phyloP scores from a whole-genome alignment of 345 rosid species.

The Cochlearia excelsa region DNA sequence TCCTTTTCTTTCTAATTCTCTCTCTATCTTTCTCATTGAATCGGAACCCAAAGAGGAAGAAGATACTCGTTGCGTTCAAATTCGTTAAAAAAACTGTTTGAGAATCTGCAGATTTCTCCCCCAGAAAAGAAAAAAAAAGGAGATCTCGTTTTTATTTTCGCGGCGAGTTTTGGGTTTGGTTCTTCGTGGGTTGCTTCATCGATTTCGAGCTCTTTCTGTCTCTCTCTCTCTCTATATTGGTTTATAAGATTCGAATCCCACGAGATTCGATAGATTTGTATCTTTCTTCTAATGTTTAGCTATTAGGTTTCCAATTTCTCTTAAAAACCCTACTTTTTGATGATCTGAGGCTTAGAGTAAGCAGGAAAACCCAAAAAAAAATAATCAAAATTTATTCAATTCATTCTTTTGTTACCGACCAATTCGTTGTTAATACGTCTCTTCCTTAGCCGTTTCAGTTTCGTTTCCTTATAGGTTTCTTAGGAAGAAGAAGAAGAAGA shows the following conservation, averaged over 20 bases:
- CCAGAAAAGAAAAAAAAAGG: background rate
- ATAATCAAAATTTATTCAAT: constrained; percentile 4
- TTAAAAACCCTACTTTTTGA: constrained; percentile 37
- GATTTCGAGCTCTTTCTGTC: background rate
- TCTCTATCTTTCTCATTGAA: constrained; percentile 3
- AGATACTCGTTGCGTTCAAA: constrained; percentile 1
- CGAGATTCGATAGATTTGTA: background rate
- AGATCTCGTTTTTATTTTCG: constrained; percentile 26
- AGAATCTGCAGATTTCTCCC: constrained; percentile 9
- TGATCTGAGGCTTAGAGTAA: constrained; percentile 4
- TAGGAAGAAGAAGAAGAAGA: constrained; percentile 26
- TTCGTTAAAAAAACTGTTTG: background rate
- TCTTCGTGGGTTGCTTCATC: constrained; percentile 19
- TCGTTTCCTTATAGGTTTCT: constrained; percentile 5
- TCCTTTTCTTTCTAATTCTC: background rate
- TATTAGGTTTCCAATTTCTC: constrained; percentile 25
- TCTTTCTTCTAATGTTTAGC: background rate
- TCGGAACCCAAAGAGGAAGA: constrained; percentile 1
- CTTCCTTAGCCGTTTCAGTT: constrained; percentile 10
- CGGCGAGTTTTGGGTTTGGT: constrained; percentile 36
- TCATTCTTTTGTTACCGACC: constrained; percentile 29
- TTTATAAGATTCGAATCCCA: background rate
- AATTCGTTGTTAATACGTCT: constrained; percentile 33
- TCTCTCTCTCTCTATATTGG: background rate
- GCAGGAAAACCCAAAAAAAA: background rate